Evolutionary conservation across 1,139 yeast genomes (phyloP).

Genomic region (Hyphopichia buzzinii): DNA sequence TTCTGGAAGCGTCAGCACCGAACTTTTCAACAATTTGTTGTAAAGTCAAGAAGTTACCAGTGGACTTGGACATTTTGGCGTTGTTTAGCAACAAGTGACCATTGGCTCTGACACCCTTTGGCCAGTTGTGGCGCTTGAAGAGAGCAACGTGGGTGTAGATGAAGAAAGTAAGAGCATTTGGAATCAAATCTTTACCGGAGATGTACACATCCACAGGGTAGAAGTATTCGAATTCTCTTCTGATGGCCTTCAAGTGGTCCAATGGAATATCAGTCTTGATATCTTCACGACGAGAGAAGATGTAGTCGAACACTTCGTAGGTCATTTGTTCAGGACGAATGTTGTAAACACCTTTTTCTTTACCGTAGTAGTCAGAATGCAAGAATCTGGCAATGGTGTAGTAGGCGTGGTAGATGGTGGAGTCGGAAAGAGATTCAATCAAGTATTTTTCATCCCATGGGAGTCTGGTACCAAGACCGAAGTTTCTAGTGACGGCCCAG

Average conservation of each 20-base stretch:
- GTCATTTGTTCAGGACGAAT: slow-evolving; percentile 86
- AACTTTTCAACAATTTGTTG: slow-evolving; percentile 80
- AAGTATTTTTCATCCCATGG: slow-evolving; percentile 97
- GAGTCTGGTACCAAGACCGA: slow-evolving; percentile 91
- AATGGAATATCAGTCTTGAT: slow-evolving; percentile 61
- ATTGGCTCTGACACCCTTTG: slow-evolving; percentile 88
- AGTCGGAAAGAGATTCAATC: slow-evolving; percentile 94
- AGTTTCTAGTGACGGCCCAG: slow-evolving; percentile 98
- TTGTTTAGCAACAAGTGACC: slow-evolving; percentile 95
- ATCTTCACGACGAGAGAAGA: slow-evolving; percentile 71
- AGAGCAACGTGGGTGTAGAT: slow-evolving; percentile 90
- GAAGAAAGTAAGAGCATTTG: slow-evolving; percentile 95
- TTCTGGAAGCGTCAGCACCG: slow-evolving; percentile 97
- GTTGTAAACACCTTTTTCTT: slow-evolving; percentile 65
- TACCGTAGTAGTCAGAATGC: slow-evolving; percentile 86
- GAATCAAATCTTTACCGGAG: slow-evolving; percentile 96
- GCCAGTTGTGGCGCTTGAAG: slow-evolving; percentile 92
- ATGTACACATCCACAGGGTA: slow-evolving; percentile 90
- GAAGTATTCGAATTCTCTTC: slow-evolving; percentile 94
- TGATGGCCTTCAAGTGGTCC: slow-evolving; percentile 66
- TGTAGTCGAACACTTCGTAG: slow-evolving; percentile 89
- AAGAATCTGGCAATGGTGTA: slow-evolving; percentile 87
- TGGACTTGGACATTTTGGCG: slow-evolving; percentile 96
- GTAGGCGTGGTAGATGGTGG: slow-evolving; percentile 94
- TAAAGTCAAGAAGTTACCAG: slow-evolving; percentile 95